Evolutionary conservation across 2,329 filamentous ascomycete species (phyloP).

Genomic region (Colletotrichum liaoningense): DNA sequence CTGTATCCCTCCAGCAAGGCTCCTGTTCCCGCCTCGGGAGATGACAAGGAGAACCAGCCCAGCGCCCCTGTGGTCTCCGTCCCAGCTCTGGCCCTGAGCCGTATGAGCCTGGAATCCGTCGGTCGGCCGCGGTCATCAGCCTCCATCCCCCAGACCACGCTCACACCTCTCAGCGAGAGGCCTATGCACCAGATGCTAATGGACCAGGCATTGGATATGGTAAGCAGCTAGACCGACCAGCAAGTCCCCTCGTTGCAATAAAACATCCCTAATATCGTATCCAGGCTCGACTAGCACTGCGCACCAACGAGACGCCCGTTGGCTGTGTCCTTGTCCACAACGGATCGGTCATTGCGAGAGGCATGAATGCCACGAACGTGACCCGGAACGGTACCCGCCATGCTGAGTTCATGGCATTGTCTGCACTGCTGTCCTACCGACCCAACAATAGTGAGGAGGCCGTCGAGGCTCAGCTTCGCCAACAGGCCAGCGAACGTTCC

Average conservation of each 20-base stretch:
- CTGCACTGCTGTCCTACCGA: conserved; percentile 61
- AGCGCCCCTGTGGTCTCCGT: conserved; percentile 28
- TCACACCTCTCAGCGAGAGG: conserved; percentile 44
- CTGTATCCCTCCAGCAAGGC: background rate
- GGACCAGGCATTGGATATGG: conserved; percentile 88
- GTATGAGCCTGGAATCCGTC: conserved; percentile 36
- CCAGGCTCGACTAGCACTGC: conserved; percentile 86
- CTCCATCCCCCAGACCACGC: background rate
- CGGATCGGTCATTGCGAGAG: conserved; percentile 82
- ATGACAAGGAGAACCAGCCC: conserved; percentile 46
- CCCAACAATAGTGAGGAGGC: conserved; percentile 36
- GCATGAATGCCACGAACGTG: conserved; percentile 97
- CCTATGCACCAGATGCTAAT: conserved; percentile 73
- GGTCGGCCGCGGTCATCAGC: conserved; percentile 11
- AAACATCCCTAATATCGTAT: background rate
- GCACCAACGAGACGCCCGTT: conserved; percentile 92
- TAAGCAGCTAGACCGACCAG: conserved; percentile 51
- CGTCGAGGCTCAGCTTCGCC: conserved; percentile 11
- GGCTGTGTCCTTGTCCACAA: conserved; percentile 93
- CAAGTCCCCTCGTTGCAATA: background rate
- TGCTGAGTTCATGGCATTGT: conserved; percentile 92
- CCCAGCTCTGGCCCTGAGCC: conserved; percentile 31
- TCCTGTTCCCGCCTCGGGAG: background rate
- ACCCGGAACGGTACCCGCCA: conserved; percentile 93
- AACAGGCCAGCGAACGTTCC: conserved; percentile 30